A percentile compares a stretch with the other conserved stretches of the same genome.
These are phyloP conservation scores for Kwoniella botswanensis DNA, from an alignment of 768 basidiomycete genomes.

Conservation along the genomic window DNA sequence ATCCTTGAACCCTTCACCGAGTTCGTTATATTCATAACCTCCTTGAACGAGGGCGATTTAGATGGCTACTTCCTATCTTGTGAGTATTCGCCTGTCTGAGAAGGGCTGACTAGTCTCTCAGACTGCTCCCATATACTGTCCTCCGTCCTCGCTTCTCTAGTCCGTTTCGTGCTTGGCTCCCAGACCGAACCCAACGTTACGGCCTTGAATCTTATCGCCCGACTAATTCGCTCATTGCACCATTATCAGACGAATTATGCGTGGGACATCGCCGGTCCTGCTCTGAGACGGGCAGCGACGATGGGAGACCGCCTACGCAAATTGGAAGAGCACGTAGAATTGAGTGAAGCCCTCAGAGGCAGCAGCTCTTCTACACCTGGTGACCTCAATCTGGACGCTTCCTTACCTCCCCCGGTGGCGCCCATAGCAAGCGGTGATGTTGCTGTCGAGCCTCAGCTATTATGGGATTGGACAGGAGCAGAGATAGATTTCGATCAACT, in stretches of 20 bases:
- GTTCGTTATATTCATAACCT: conserved; percentile 24
- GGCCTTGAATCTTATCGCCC: conserved; percentile 21
- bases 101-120: not conserved
- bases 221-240: conserved; percentile 21
- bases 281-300: conserved; percentile 27
- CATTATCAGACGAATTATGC: conserved; percentile 9
- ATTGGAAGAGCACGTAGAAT: conserved; percentile 10
- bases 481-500: conserved; percentile 19
- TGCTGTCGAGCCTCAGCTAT: conserved; percentile 10
- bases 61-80: conserved; percentile 38
- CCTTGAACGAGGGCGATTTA: conserved; percentile 21
- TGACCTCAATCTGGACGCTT: conserved; percentile 8
- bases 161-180: conserved; percentile 29
- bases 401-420: conserved; percentile 4
- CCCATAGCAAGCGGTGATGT: conserved; percentile 2
- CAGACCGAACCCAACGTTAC: conserved; percentile 4
- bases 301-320: conserved; percentile 25
- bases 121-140: conserved; percentile 35
- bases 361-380: conserved; percentile 19
- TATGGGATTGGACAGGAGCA: conserved; percentile 22
- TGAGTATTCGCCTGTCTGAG: conserved; percentile 6
- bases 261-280: conserved; percentile 33
- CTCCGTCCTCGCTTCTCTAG: conserved; percentile 28
- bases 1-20: conserved; percentile 26
- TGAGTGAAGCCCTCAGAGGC: conserved; percentile 12